Conservation (phyloP, 345 rosid genomes). For the Erucastrum elatum region DNA sequence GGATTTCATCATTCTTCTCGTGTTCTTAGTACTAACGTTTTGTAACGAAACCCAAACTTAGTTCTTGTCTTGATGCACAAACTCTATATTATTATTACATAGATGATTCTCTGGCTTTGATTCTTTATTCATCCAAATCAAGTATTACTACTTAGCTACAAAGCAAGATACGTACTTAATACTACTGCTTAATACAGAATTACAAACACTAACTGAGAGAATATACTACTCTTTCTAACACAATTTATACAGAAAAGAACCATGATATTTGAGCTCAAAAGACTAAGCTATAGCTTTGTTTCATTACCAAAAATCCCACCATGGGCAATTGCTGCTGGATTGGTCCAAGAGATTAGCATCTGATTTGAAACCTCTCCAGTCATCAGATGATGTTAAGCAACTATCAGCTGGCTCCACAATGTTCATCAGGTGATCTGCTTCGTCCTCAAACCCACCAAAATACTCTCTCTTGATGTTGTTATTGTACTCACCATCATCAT, state of each 20-base stretch:
- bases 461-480: conserved; percentile 56
- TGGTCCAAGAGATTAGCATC: conserved; percentile 55
- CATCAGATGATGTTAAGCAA: conserved; percentile 69
- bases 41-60: not conserved
- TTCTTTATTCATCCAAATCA: conserved; percentile 31
- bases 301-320: conserved; percentile 89
- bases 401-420: conserved; percentile 62
- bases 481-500: conserved; percentile 24
- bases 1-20: not conserved
- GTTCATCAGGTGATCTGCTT: conserved; percentile 47
- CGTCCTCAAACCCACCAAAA: conserved; percentile 61
- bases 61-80: conserved; percentile 7
- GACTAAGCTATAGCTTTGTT: too few species aligned
- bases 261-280: conserved; percentile 15
- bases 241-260: conserved; percentile 29
- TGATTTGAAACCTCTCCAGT: conserved; percentile 66
- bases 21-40: not conserved
- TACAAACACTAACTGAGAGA: conserved; percentile 14
- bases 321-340: conserved; percentile 50
- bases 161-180: conserved; percentile 23
- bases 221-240: conserved; percentile 5
- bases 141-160: conserved; percentile 30
- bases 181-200: conserved; percentile 14
- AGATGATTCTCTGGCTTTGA: not conserved
- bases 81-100: not conserved